Evolutionary conservation across 177 flowering plant genomes (phyloP), one percentile per base, ranked within the genome.

Genomic region (Vitis hybrid): DNA sequence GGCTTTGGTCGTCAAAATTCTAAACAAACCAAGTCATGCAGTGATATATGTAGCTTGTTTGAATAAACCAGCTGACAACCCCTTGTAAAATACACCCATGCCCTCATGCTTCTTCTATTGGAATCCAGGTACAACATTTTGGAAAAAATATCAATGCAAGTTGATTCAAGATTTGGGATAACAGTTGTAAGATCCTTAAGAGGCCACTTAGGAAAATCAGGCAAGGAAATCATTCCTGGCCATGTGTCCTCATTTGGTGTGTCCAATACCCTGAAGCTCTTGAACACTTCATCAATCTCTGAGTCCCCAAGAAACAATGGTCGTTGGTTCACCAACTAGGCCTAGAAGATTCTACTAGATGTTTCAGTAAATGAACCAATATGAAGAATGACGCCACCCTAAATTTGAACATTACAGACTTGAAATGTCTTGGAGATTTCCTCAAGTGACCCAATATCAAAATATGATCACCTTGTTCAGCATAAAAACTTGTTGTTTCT

Each of bases 381-480:
- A 66, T 96, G 99, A 65, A 96, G 79, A 67, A 89, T 77, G 79
- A 85, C 87, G 14, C 98, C 99, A 45, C 97, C 97, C 83, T 33
- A 93, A 39, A 86, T 71, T 81, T 96, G 99, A 71, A 93, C 97
- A 82, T 92, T 88, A 51, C 72, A 70, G 51, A 96, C 97, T 81
- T 93, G 76, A 76, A 96, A 92, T 52, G 77, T 72, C 51, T 95
- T 92, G 75, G 62, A 77, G 51, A 89, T 77, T 53, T 91, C 88
- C 56, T 87, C 88, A 74, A 96, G 72, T 50, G 75, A 67, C 69
- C 99, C 98, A 55, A 89, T 90, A 63, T 96, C 98, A 81, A 80
- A 92, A 68, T 98, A 98, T 95, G 99, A 71, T 98, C 99, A 88
- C 99, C 97, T 89, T 96, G 98, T 81, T 96, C 99, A 78, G 96